Evolutionary conservation across 139 green algal species (phyloP), one percentile per base, ranked within the genome.

Genomic region (Coelastrella sp.): DNA sequence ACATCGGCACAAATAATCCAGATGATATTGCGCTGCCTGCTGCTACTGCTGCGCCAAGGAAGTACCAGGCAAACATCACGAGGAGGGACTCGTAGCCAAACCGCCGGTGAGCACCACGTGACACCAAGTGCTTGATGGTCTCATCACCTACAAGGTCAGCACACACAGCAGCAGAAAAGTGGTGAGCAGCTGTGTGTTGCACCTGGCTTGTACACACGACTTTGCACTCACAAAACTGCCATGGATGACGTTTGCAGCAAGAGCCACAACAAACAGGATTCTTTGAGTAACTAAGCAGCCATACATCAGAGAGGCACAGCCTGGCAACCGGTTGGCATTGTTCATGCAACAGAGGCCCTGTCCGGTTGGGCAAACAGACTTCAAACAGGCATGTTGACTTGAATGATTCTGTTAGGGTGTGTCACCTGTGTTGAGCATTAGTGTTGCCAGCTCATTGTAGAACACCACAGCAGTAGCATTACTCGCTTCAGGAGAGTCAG

Each of bases 51-150:
- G 92, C 92, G 16, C 89, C 88, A 5, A 92, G 14, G 60, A 93
- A 94, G 93, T 95, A 96, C 89, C 90, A 96, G 11, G 93, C 76
- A 85, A 97, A 92, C 94, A 98, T 95, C 11, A 93, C 86, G 0
- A 96, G 10, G 77, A 99, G 92, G 5, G 95, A 85, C 22, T 60
- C 71, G 85, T 98, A 99, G 73, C 94, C 93, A 93, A 99, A 98
- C 91, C 97, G 95, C 5, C 93, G 80, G 94, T 99, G 96, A 8
- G 96, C 97, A 66, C 96, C 95, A 8, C 97, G 93, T 5, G 92
- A 92, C 78, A 99, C 92, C 89, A 99, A 93, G 90, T 97, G 96
- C 83, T 95, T 95, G 91, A 99, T 97, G 54, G 93, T 86, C 54
- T 99, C 96, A 87, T 99, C 97, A 17, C 97, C 97, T 75, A 65